Base-by-base conservation (phyloP, 176 grass and related monocot genomes). In the Cymbopogon citratus region DNA sequence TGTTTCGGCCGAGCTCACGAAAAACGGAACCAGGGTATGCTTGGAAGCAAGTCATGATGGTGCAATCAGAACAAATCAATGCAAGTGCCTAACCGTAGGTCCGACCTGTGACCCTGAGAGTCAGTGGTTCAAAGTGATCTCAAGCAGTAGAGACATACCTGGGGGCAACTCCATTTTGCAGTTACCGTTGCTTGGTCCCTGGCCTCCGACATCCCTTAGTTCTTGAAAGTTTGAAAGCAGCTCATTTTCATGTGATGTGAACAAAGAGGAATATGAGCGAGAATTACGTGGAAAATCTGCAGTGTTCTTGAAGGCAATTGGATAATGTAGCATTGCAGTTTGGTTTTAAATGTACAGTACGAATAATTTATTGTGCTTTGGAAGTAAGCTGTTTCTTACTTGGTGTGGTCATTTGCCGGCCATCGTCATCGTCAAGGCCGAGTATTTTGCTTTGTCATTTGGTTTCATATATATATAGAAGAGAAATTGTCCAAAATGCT, bases 61-160 rank as follows among this genome's bases (percentile, higher is more conserved):
- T 56, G 52, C n/a, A 12, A 77, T 95, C 56, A 48, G 21, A 38
- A 99, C 92, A 44, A 89, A 91, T 67, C 61, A 28, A 13, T 99
- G 96, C 87, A 95, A 93, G 36, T 99, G 96, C 72, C 76, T 95
- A 29, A 83, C 56, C 35, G 5, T 23, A 45, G 87, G 91, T 81
- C 81, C 80, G 54, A 78, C 44, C 14, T 99, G 96, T 77, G 77
- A 84, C 88, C 92, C 96, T 72, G 96, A 93, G 67, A 91, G 66
- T 3, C 96, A 99, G 56, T 99, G 96, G 92, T 99, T 95, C 75
- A 95, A 90, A 85, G 69, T 99, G 59, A 93, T 95, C 71, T 79
- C 65, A 41, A 95, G 89, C 62, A 81, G 69, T 68, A 91, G 85
- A 82, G 73, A 74, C 69, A 34, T 85, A 80, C 57, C 57, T 16